These are phyloP conservation scores for Pezicula neosporulosa DNA, from an alignment of 2,329 filamentous ascomycete species.

Conservation along the genomic window DNA sequence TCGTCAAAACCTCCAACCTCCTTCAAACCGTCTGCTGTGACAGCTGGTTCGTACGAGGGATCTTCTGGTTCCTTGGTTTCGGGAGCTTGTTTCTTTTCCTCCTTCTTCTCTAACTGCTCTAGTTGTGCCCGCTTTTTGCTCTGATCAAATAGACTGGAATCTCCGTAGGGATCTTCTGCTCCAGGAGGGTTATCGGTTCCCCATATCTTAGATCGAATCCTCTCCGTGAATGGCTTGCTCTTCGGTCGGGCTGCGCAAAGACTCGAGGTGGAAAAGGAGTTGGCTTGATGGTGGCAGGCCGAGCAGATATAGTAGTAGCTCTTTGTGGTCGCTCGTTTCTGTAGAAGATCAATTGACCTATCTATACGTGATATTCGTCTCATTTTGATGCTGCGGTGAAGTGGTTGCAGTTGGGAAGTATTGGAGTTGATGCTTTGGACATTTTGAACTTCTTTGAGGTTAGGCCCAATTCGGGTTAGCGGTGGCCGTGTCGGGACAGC, in stretches of 20 bases:
- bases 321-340: slow-evolving; percentile 6
- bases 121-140: slow-evolving; percentile 11
- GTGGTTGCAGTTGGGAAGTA: not conserved
- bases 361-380: slow-evolving; percentile 27
- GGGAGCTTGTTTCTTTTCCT: slow-evolving; percentile 15
- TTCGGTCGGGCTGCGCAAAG: slow-evolving; percentile 12
- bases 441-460: not conserved
- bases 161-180: slow-evolving; percentile 42
- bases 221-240: slow-evolving; percentile 35
- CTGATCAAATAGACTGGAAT: slow-evolving; percentile 25
- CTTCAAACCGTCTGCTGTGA: slow-evolving; percentile 49
- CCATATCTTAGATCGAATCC: slow-evolving; percentile 44
- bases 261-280: slow-evolving; percentile 25
- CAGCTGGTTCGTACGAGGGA: slow-evolving; percentile 39
- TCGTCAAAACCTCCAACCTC: slow-evolving; percentile 46
- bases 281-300: slow-evolving; percentile 20
- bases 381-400: slow-evolving; percentile 19
- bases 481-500: not conserved
- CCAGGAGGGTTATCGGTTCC: slow-evolving; percentile 46
- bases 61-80: slow-evolving; percentile 7
- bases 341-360: slow-evolving; percentile 25
- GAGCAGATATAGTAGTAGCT: slow-evolving; percentile 20
- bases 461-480: not conserved
- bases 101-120: slow-evolving; percentile 2
- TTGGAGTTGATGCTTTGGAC: not conserved